Conservation (phyloP, 176 grass and related monocot genomes). For the Oryza officinalis region DNA sequence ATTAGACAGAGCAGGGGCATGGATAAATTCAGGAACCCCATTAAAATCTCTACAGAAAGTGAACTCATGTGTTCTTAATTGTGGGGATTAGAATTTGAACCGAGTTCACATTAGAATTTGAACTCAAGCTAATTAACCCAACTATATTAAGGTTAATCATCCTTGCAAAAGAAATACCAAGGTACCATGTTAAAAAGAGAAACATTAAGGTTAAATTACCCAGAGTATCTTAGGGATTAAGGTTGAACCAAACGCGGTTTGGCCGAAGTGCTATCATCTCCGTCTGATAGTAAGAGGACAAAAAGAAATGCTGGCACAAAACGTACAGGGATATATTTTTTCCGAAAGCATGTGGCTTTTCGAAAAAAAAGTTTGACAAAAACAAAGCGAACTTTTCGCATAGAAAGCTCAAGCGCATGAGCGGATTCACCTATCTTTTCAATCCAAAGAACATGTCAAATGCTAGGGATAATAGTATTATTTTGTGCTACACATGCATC, state of each 20-base stretch:
- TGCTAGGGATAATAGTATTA: neutral
- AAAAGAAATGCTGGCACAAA: neutral
- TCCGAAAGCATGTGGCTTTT: neutral
- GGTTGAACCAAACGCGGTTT: neutral
- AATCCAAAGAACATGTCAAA: neutral
- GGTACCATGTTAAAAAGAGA: neutral
- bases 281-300: neutral
- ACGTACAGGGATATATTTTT: neutral
- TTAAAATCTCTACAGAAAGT: no score
- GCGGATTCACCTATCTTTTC: neutral
- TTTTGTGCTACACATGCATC: neutral
- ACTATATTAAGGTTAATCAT: no score
- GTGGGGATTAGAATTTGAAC: no score
- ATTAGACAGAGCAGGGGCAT: no score
- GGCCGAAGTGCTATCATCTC: neutral
- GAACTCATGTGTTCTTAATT: no score
- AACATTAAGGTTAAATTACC: neutral
- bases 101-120: no score
- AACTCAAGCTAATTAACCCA: no score
- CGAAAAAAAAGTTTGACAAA: neutral
- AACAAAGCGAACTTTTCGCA: neutral
- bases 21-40: no score
- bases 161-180: neutral
- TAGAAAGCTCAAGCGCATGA: neutral
- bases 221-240: neutral